Base-by-base conservation (phyloP, 208 protist species). In the Trypanosomatidae sp. region DNA sequence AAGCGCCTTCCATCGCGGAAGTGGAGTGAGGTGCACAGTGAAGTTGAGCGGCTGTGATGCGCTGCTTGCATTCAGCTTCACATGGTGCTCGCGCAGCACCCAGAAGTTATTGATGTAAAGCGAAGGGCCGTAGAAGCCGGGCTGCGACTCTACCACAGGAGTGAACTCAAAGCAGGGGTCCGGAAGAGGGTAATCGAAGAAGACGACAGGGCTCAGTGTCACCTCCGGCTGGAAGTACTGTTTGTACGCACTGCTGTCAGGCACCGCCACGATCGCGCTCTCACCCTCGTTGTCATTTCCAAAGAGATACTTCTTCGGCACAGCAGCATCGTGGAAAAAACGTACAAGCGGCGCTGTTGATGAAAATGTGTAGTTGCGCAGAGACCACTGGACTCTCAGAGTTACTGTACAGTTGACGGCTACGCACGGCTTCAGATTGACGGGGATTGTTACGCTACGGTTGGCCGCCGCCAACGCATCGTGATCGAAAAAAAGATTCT, bases 31-130 rank as follows among this genome's bases (percentile, higher is more conserved):
- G 3, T 49, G 66, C 22, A 98, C 74, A 3, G 74, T 90, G 47
- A 97, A 80, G 64, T 87, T 81, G 41, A 91, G 72, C 30, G 70
- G 70, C 19, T 73, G 66, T 9, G 71, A 60, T 0, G 91, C 71
- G 13, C 88, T 87, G 25, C 93, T 94, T 5, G 82, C 85, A 80
- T 99, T 99, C 9, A 80, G 46, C 52, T 91, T 77, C 1, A 91
- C 56, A 30, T 95, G 79, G 66, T 98, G 85, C 25, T 97, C 87
- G 8, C 80, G 83, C 39, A 97, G 71, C n/a, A 94, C 66, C 96
- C 97, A 99, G 69, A 99, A 99, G 55, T 98, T 96, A 80, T 99
- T 98, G 30, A 98, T 77, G 79, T 94, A 98, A 19, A 99, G 59
- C 17, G 93, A 86, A 1, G 98, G 98, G 36, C 82, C 80, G 76